Conservation (phyloP, 495 filamentous ascomycete genomes). For the Neurospora terricola region DNA sequence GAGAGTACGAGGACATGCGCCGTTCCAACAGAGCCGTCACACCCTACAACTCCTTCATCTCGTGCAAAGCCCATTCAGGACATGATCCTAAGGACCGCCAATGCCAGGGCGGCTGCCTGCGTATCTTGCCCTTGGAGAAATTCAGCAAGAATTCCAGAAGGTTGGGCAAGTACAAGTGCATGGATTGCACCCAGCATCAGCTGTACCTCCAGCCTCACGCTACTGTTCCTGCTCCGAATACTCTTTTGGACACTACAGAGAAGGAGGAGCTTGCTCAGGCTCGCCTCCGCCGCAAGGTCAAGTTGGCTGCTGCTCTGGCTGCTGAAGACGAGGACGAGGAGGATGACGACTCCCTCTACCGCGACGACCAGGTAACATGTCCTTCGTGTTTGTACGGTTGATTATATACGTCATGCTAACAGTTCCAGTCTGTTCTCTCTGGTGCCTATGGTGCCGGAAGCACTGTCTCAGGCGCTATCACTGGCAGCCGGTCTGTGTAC, state of each 20-base stretch:
- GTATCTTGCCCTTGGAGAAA: slow-evolving; percentile 33
- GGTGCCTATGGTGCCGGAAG: background rate
- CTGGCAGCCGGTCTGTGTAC: background rate
- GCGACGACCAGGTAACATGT: background rate
- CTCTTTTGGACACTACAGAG: background rate
- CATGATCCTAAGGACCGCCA: slow-evolving; percentile 10
- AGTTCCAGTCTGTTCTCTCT: background rate
- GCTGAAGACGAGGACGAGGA: background rate
- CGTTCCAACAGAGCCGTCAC: slow-evolving; percentile 9
- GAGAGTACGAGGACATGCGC: slow-evolving; percentile 18
- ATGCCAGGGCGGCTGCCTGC: slow-evolving; percentile 39
- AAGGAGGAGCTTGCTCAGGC: background rate
- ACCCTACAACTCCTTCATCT: slow-evolving; percentile 14
- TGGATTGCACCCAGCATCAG: background rate
- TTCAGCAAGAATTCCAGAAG: slow-evolving; percentile 52
- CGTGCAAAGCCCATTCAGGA: slow-evolving; percentile 15
- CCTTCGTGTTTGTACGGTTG: background rate
- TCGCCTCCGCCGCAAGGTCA: background rate
- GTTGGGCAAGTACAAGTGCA: slow-evolving; percentile 16
- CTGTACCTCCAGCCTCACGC: background rate
- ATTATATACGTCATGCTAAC: background rate
- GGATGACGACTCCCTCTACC: background rate
- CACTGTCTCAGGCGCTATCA: background rate
- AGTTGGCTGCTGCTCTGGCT: background rate
- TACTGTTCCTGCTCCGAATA: background rate